These are phyloP conservation scores for Boletus rubroflammeus DNA, from an alignment of 768 basidiomycete genomes.

Conservation along the genomic window DNA sequence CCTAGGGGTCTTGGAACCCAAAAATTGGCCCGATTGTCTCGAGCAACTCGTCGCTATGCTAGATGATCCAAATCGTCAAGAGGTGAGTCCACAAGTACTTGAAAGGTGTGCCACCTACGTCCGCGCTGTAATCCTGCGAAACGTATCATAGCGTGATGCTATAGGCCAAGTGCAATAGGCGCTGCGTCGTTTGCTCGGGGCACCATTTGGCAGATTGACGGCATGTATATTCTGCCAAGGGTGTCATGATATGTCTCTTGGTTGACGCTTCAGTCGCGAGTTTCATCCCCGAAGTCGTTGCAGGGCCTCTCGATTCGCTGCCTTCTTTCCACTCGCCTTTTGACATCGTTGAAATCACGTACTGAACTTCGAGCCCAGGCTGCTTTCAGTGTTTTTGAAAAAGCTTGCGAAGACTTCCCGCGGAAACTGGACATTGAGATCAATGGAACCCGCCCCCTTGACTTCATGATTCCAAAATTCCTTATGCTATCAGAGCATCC, in stretches of 20 bases:
- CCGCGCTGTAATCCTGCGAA: neutral
- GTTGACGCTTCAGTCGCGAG: neutral
- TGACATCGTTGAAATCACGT: slow-evolving; percentile 1
- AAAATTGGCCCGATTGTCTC: slow-evolving; percentile 94
- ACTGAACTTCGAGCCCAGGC: slow-evolving; percentile 47
- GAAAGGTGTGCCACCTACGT: neutral
- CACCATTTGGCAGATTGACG: slow-evolving; percentile 3
- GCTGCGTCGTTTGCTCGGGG: slow-evolving; percentile 9
- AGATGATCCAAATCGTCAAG: slow-evolving; percentile 78
- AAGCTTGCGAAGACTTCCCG: slow-evolving; percentile 96
- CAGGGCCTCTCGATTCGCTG: neutral
- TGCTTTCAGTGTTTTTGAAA: slow-evolving; percentile 90
- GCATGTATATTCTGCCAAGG: neutral
- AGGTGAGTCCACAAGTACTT: slow-evolving; percentile 55
- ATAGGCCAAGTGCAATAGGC: neutral
- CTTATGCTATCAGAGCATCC: slow-evolving; percentile 83
- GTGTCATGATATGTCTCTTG: slow-evolving; percentile 6
- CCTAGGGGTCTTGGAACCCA: slow-evolving; percentile 83
- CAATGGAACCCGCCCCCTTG: slow-evolving; percentile 87
- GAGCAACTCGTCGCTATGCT: slow-evolving; percentile 77
- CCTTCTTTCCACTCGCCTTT: neutral
- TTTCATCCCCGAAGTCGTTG: slow-evolving; percentile 2
- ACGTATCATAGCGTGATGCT: neutral
- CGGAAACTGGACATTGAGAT: slow-evolving; percentile 93
- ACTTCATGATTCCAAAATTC: slow-evolving; percentile 97